Percentiles rank a stretch among this genome's conserved stretches.
Conservation (phyloP, 345 rosid species). For the Camelina hispida region DNA sequence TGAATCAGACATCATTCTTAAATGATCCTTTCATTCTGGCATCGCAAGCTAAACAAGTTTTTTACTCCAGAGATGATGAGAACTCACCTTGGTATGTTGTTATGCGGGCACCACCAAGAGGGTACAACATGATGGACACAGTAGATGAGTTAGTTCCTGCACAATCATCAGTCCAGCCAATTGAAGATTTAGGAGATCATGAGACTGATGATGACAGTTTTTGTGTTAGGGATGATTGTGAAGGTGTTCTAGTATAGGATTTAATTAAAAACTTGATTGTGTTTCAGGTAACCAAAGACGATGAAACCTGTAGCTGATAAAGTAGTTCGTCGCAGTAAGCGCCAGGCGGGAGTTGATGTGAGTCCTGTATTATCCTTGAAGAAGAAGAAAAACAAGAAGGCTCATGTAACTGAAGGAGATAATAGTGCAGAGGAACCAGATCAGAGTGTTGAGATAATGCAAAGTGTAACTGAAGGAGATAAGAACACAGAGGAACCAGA, state of each 20-base stretch:
- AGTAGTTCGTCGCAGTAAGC: neutral
- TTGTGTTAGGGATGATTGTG: constrained; percentile 11
- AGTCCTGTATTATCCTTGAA: neutral
- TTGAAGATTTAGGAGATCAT: neutral
- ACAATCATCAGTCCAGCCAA: neutral
- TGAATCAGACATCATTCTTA: neutral
- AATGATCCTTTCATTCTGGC: neutral
- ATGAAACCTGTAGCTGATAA: neutral
- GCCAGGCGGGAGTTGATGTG: constrained; percentile 8
- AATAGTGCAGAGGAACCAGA: no score
- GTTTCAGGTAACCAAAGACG: neutral
- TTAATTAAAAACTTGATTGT: neutral
- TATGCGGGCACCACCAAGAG: neutral
- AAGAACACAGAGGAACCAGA: no score
- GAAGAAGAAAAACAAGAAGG: neutral
- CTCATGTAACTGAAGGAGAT: no score
- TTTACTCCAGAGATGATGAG: neutral
- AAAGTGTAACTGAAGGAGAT: neutral
- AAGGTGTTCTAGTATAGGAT: neutral
- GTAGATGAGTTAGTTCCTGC: neutral
- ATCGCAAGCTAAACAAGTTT: neutral
- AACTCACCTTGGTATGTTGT: no score
- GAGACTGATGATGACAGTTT: neutral
- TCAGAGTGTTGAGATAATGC: no score
- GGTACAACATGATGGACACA: neutral